A percentile compares a stretch with the other conserved stretches of the same genome.
phyloP scores from a whole-genome alignment of 2,329 filamentous ascomycete genomes.

The Verticillium tricorpus region DNA sequence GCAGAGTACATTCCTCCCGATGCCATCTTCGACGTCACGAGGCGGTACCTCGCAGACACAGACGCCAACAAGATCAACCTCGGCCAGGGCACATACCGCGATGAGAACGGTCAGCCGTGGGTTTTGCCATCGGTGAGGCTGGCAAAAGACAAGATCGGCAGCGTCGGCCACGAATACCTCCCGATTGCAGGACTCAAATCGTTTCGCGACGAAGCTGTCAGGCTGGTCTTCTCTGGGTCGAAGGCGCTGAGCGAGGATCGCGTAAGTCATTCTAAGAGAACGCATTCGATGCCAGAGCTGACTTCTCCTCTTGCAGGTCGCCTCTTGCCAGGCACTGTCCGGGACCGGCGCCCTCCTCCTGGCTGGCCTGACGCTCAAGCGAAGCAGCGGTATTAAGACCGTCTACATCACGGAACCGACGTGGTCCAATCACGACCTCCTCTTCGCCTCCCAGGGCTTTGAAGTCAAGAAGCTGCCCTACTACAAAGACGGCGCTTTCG shows the following conservation, averaged over 20 bases:
- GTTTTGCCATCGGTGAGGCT: conserved; percentile 29
- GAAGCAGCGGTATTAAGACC: conserved; percentile 18
- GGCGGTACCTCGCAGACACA: conserved; percentile 23
- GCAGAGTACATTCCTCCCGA: conserved; percentile 23
- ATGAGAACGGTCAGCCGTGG: conserved; percentile 32
- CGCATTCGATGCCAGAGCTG: neutral
- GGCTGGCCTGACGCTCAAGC: conserved; percentile 24
- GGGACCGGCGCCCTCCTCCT: conserved; percentile 35
- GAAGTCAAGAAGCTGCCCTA: conserved; percentile 27
- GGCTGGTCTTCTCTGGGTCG: conserved; percentile 24
- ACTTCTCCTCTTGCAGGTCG: conserved; percentile 17
- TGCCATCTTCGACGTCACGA: conserved; percentile 28
- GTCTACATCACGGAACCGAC: conserved; percentile 35
- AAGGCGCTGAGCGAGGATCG: conserved; percentile 20
- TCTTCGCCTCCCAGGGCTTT: conserved; percentile 28
- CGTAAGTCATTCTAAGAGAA: conserved; percentile 14
- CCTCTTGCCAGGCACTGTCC: conserved; percentile 31
- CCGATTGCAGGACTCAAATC: conserved; percentile 27
- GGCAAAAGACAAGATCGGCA: conserved; percentile 16
- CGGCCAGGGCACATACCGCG: conserved; percentile 31
- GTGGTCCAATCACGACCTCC: conserved; percentile 34
- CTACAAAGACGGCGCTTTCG: conserved; percentile 25
- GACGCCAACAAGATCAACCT: conserved; percentile 30
- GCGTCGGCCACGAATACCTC: conserved; percentile 30
- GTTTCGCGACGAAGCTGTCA: conserved; percentile 25